phyloP scores from a whole-genome alignment of 2,329 filamentous ascomycete species.

The Ophiostoma quercus region DNA sequence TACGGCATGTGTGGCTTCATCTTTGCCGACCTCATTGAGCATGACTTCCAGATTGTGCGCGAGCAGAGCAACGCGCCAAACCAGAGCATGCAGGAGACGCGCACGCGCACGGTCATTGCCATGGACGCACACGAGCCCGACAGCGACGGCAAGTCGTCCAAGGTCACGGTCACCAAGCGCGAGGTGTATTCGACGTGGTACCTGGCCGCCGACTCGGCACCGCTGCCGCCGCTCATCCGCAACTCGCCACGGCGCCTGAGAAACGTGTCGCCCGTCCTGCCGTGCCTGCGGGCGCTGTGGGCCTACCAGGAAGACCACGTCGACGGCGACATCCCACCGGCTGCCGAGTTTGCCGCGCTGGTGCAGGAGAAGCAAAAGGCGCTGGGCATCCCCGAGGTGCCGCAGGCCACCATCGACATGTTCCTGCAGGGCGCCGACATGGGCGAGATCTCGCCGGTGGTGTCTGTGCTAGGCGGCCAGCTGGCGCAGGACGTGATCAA shows the following conservation, averaged over 20 bases:
- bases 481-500: constrained; percentile 97
- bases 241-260: constrained; percentile 63
- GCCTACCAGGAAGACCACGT: constrained; percentile 64
- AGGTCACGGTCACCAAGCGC: constrained; percentile 82
- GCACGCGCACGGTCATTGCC: constrained; percentile 66
- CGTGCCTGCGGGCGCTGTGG: constrained; percentile 85
- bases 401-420: constrained; percentile 67
- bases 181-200: constrained; percentile 86
- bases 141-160: constrained; percentile 38
- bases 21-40: constrained; percentile 85
- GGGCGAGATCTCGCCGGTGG: constrained; percentile 77
- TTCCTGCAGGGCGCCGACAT: constrained; percentile 78
- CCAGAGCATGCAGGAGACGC: constrained; percentile 57
- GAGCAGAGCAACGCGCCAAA: constrained; percentile 68
- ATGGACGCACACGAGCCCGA: constrained; percentile 66
- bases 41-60: constrained; percentile 85
- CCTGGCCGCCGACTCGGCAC: constrained; percentile 72
- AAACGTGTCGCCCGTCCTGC: constrained; percentile 76
- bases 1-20: constrained; percentile 94
- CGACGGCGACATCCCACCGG: constrained; percentile 38
- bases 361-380: constrained; percentile 74
- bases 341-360: constrained; percentile 66
- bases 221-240: constrained; percentile 63
- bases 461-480: constrained; percentile 82
- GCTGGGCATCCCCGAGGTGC: constrained; percentile 63